These are phyloP conservation scores for Paramarasmius palmivorus DNA, from an alignment of 1,284 basidiomycete genomes.

Conservation along the genomic window DNA sequence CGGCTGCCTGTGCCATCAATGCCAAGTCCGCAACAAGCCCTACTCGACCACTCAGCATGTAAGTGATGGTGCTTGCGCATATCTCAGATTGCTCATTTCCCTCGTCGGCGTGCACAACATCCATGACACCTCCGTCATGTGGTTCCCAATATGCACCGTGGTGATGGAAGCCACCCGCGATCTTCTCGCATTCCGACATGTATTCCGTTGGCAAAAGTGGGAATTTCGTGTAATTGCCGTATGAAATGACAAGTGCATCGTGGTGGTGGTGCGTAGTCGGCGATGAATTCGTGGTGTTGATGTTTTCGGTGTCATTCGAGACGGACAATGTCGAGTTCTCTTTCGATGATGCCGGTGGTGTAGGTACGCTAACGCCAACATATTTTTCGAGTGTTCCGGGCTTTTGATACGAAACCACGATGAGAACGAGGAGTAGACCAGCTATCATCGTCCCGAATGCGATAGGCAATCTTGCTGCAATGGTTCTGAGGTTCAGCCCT, in stretches of 20 bases:
- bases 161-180: conserved; percentile 48
- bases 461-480: conserved; percentile 36
- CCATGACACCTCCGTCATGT: conserved; percentile 35
- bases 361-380: conserved; percentile 34
- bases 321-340: neutral
- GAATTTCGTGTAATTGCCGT: conserved; percentile 60
- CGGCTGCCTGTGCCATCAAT: conserved; percentile 64
- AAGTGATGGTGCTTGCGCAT: conserved; percentile 65
- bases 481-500: conserved; percentile 6
- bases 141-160: conserved; percentile 56
- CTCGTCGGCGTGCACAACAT: conserved; percentile 50
- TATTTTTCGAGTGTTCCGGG: conserved; percentile 49
- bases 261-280: conserved; percentile 23
- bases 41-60: conserved; percentile 65
- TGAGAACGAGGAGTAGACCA: conserved; percentile 49
- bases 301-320: conserved; percentile 6
- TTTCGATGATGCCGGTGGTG: neutral
- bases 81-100: conserved; percentile 23
- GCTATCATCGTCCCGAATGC: conserved; percentile 48
- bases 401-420: conserved; percentile 48
- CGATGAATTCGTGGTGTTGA: conserved; percentile 11
- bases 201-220: conserved; percentile 59
- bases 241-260: conserved; percentile 46
- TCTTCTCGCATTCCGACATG: conserved; percentile 51
- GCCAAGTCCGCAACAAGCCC: conserved; percentile 65